Evolutionary conservation across 2,329 filamentous ascomycete species (phyloP), one percentile per base, ranked within the genome.

Genomic region (Aureobasidium mangrovei): DNA sequence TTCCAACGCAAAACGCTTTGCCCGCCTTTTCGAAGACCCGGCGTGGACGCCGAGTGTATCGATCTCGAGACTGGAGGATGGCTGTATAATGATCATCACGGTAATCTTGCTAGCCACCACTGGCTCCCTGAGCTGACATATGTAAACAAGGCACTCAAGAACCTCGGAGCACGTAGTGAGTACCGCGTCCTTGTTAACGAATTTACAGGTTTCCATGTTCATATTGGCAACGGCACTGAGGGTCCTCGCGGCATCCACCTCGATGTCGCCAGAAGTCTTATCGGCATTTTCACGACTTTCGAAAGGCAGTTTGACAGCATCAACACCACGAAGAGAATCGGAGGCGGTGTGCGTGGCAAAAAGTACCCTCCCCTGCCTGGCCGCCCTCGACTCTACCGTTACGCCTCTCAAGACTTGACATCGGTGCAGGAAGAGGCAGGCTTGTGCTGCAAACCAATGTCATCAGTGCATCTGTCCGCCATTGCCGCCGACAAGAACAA

Each of bases 221-320:
- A 44, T 5, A 12, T 44, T 6, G 53, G 45, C 9, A 55, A 55
- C 10, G 44, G 10, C 10, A 36, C n/a, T 32, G 18, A n/a, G 9
- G 45, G 38, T 10, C 27, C 18, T 8, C 27, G 4, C 3, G 42
- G 52, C 28, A 4, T 55, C 1, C 31, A 40, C 6, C 24, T 55
- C 24, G 31, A 49, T 27, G 31, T 45, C 24, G 33, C 45, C 4
- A 46, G 36, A 26, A 41, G 35, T n/a, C 3, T 51, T 9, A 24
- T 51, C 38, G 36, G 24, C 28, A 29, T 55, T 24, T 49, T 49
- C 5, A 55, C 53, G n/a, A 45, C 45, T 3, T 55, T 55, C 27
- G 53, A 55, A 18, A 36, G 45, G 27, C 53, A 55, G 3, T 42
- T 55, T 4, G 45, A 55, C 28, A 18, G 38, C 2, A 45, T 55